Percentiles rank a stretch among this genome's conserved stretches.
Evolutionary conservation across 768 basidiomycete genomes (phyloP).

Genomic region (Kockovaella imperatae): DNA sequence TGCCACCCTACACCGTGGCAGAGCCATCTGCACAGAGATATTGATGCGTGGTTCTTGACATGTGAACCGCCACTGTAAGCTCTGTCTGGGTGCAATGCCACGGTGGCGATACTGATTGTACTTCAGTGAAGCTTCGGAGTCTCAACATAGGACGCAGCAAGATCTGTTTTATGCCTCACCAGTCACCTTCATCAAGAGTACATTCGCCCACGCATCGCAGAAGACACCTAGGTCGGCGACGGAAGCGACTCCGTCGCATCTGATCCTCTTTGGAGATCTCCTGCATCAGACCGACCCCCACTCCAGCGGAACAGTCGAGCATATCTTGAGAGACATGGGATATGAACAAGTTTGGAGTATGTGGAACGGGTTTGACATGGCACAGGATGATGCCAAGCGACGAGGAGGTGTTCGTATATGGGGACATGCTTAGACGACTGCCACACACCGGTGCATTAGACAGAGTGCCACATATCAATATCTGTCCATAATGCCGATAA

Average conservation of each 20-base stretch:
- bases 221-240: constrained; percentile 47
- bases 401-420: constrained; percentile 68
- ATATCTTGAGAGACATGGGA: constrained; percentile 52
- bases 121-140: no score
- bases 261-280: constrained; percentile 77
- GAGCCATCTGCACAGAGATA: constrained; percentile 68
- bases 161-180: constrained; percentile 73
- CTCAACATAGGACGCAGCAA: constrained; percentile 66
- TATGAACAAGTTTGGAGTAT: constrained; percentile 60
- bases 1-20: constrained; percentile 95
- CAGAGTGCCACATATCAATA: constrained; percentile 3
- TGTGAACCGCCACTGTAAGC: constrained; percentile 92
- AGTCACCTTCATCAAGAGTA: constrained; percentile 54
- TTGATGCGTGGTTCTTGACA: constrained; percentile 74
- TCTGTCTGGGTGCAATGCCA: no score
- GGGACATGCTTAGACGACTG: constrained; percentile 32
- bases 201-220: constrained; percentile 57
- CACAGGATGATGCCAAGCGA: constrained; percentile 64
- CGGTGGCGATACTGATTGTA: no score
- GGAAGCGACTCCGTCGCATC: constrained; percentile 72
- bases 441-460: background rate
- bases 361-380: constrained; percentile 53
- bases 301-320: constrained; percentile 45
- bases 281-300: constrained; percentile 39
- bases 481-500: constrained; percentile 15